Evolutionary conservation across 1,139 yeast species (phyloP).

Genomic region (Hemisphaericaspora subhashii): DNA sequence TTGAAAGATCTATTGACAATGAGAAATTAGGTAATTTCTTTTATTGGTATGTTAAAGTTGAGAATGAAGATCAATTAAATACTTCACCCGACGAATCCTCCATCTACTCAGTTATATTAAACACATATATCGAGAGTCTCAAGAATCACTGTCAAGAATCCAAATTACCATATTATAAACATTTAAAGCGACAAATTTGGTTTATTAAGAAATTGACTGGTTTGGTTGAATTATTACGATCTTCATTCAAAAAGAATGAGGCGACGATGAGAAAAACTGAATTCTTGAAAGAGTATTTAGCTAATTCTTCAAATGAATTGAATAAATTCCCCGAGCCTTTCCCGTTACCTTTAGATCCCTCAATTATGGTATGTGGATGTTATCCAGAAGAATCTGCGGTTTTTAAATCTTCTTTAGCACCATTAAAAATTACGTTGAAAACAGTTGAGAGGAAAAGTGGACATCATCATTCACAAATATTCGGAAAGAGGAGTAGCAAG

Average conservation of each 20-base stretch:
- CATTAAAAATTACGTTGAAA: constrained; percentile 76
- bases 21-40: constrained; percentile 74
- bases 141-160: constrained; percentile 30
- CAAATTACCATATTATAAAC: constrained; percentile 36
- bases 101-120: constrained; percentile 38
- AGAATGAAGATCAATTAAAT: constrained; percentile 65
- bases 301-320: constrained; percentile 42
- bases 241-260: constrained; percentile 44
- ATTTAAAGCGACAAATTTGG: constrained; percentile 46
- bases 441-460: constrained; percentile 38
- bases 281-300: constrained; percentile 41
- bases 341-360: constrained; percentile 73
- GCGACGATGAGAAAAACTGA: constrained; percentile 45
- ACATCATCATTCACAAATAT: constrained; percentile 26
- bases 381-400: constrained; percentile 80
- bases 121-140: constrained; percentile 40
- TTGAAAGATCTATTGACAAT: constrained; percentile 68
- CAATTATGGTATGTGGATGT: constrained; percentile 67
- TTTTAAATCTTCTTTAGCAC: constrained; percentile 87
- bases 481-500: constrained; percentile 33
- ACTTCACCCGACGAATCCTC: constrained; percentile 11
- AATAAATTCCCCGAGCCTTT: constrained; percentile 50
- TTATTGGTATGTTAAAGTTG: constrained; percentile 91
- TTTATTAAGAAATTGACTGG: constrained; percentile 44
- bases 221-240: constrained; percentile 40